Evolutionary conservation across 305 asterid genomes (phyloP), one percentile per base, ranked within the genome.

Genomic region (Withania somnifera): DNA sequence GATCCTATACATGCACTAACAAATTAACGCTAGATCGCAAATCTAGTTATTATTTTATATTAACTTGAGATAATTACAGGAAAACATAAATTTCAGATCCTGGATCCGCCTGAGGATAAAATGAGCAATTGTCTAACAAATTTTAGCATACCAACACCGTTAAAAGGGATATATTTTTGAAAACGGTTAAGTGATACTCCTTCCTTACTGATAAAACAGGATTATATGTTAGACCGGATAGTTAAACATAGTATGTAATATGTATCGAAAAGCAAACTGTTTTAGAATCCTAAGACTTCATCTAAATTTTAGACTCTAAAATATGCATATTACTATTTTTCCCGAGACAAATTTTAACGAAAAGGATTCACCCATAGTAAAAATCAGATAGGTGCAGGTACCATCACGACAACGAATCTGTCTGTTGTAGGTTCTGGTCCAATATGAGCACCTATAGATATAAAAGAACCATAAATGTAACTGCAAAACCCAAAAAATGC

Each of bases 361-460:
- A 66, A 19, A 20, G 0, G 34, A 22, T 45, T 71, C 57, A 24
- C 42, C 58, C 0, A 30, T 22, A 26, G 5, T 26, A 54, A 38
- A 26, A 3, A 75, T 9, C 61, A 50, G 80, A 47, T 5, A 50
- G 1, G 26, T 50, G 20, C 5, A 52, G 24, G 38, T 89, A 95
- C 99, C 99, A 95, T 95, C 81, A 95, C 98, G 58, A 93, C 98
- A 67, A 95, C 98, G 87, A 95, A 95, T 95, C 99, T 93, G 86
- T 95, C 99, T 1, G 99, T 94, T 34, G 99, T 94, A 61, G 98
- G 99, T 89, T 95, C 99, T n/a, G 99, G 99, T 84, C 98, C 99
- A 85, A 95, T 94, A 83, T 95, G 98, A 89, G 98, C 98, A 80
- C 98, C 99, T 94, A 88, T 64, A 53, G 54, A 38, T 64, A 34